Evolutionary conservation across 2,329 filamentous ascomycete genomes (phyloP).

Genomic region (Aureobasidium sp.): DNA sequence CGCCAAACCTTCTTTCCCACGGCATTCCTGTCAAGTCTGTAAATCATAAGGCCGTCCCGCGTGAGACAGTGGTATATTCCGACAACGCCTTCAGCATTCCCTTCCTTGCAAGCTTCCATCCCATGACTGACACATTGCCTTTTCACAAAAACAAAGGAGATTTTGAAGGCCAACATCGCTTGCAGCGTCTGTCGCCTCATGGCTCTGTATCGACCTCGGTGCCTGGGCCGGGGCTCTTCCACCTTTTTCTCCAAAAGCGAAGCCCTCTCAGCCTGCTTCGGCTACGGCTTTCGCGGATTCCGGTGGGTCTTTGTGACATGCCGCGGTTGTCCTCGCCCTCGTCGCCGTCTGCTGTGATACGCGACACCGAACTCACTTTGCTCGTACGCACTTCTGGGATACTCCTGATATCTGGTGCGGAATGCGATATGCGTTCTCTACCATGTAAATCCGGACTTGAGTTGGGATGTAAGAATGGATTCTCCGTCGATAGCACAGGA

Average conservation of each 20-base stretch:
- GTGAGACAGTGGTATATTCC: conserved; percentile 14
- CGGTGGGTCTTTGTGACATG: background rate
- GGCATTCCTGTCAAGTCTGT: background rate
- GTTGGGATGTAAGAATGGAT: conserved; percentile 14
- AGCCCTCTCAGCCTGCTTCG: conserved; percentile 30
- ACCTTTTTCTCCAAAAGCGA: conserved; percentile 31
- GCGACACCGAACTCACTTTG: conserved; percentile 4
- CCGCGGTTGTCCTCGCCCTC: conserved; percentile 2
- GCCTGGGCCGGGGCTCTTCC: conserved; percentile 11
- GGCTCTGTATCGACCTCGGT: conserved; percentile 3
- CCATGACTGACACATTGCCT: background rate
- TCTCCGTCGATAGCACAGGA: conserved; percentile 13
- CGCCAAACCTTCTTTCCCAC: background rate
- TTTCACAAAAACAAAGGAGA: conserved; percentile 10
- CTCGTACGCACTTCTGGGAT: conserved; percentile 3
- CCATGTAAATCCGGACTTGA: conserved; percentile 5
- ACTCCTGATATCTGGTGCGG: conserved; percentile 9
- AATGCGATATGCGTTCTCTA: conserved; percentile 7
- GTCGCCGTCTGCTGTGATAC: background rate
- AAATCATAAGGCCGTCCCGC: conserved; percentile 15
- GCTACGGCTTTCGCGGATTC: conserved; percentile 26
- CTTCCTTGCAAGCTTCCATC: background rate
- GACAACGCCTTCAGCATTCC: conserved; percentile 3
- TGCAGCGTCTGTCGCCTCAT: background rate
- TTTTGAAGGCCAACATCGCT: background rate